Evolutionary conservation across 805 yeast species (phyloP).

Genomic region (Candida verbasci): DNA sequence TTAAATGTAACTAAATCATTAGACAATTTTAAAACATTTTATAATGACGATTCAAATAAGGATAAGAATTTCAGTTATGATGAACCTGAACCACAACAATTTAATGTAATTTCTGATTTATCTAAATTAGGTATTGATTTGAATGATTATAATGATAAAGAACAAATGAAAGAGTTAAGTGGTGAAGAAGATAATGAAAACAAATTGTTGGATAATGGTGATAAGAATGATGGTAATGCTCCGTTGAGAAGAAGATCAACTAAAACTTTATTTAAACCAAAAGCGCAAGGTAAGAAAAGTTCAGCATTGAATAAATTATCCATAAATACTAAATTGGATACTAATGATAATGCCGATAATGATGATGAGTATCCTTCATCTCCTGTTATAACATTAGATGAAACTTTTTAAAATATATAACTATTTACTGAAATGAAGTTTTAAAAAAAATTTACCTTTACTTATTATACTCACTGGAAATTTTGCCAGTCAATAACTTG

Average conservation of each 20-base stretch:
- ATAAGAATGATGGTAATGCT: not conserved
- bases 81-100: constrained; percentile 34
- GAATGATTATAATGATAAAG: constrained; percentile 17
- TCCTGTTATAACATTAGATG: constrained; percentile 40
- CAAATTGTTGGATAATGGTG: constrained; percentile 10
- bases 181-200: constrained; percentile 3
- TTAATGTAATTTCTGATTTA: constrained; percentile 25
- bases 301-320: constrained; percentile 12
- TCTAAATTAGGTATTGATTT: constrained; percentile 29
- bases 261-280: constrained; percentile 34
- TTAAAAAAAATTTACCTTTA: no score
- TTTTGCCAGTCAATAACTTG: not conserved
- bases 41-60: constrained; percentile 9
- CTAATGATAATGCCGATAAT: not conserved
- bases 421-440: not conserved
- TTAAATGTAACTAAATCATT: constrained; percentile 19
- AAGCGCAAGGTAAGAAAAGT: no score
- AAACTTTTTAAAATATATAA: constrained; percentile 15
- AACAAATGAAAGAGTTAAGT: constrained; percentile 18
- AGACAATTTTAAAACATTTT: constrained; percentile 20
- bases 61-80: constrained; percentile 13
- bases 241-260: constrained; percentile 23
- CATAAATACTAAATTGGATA: constrained; percentile 1
- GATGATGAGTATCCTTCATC: constrained; percentile 5
- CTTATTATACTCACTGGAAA: no score